Base-by-base conservation (phyloP, 73 alveolate genomes). In the Blepharisma japonicum region DNA sequence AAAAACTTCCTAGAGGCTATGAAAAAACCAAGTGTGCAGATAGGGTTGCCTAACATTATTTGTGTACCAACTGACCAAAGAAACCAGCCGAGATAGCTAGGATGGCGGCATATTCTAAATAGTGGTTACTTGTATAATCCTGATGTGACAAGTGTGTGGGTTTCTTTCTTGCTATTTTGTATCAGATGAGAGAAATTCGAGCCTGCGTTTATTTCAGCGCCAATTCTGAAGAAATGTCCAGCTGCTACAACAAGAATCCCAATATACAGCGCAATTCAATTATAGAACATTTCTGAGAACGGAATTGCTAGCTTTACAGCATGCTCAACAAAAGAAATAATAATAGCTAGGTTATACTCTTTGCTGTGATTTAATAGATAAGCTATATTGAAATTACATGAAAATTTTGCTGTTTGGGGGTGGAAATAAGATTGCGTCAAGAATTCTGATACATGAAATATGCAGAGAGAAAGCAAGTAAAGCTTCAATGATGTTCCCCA, bases 61-160 rank as follows among this genome's bases (percentile, higher is more conserved):
- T 83, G 77, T 45, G 81, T 83, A 11, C 90, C 90, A 6, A 83
- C 68, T 6, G 81, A 18, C 87, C 90, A 83, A 6, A 76, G 18
- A 56, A 25, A 83, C 78, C 83, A 83, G 21, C 90, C 90, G 39
- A 78, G 48, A 78, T 83, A 83, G 47, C 83, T 61, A 18, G 90
- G 90, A 77, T 83, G 90, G 46, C 90, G 46, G 20, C 79, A 79
- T 38, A 83, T n/a, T 25, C 74, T 61, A 25, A 8, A 14, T 61
- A 18, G 11, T 0, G 5, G 23, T 61, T 61, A 32, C 21, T 56
- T 20, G 78, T 79, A 83, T 6, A 83, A 20, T 32, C 90, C 90
- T 42, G 23, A 5, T 4, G 87, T 83, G 11, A 83, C 80, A 56
- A 83, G 79, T 56, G 55, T 38, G 71, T 83, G 90, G 45, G 39